phyloP scores from a whole-genome alignment of 768 basidiomycete species.

The Chlorophyllum brunneum region DNA sequence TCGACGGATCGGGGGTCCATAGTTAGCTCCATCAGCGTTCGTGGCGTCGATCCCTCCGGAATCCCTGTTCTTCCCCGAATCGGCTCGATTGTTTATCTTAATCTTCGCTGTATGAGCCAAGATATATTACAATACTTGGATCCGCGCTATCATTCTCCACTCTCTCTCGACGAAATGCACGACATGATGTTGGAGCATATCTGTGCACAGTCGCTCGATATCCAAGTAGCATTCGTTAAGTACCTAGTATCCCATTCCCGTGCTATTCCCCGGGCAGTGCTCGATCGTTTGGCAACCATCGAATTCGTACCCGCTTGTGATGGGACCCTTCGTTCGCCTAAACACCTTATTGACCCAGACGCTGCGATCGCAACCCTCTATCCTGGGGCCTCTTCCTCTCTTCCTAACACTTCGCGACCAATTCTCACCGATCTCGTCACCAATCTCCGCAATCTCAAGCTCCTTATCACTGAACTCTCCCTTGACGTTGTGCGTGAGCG shows the following conservation, averaged over 20 bases:
- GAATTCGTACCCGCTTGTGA: constrained; percentile 25
- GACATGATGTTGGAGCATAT: constrained; percentile 3
- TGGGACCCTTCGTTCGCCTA: constrained; percentile 20
- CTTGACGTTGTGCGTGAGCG: constrained; percentile 30
- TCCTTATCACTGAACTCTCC: constrained; percentile 29
- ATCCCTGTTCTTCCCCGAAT: constrained; percentile 3
- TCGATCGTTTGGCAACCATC: constrained; percentile 20
- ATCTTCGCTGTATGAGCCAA: neutral
- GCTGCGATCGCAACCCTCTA: constrained; percentile 28
- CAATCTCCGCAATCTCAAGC: constrained; percentile 18
- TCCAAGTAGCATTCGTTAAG: constrained; percentile 7
- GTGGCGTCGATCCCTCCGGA: neutral
- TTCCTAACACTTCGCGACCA: constrained; percentile 12
- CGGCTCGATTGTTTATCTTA: neutral
- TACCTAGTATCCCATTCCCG: constrained; percentile 18
- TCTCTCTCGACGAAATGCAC: constrained; percentile 10
- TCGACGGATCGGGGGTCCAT: neutral
- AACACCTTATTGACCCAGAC: constrained; percentile 27
- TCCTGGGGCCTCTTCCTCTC: constrained; percentile 10
- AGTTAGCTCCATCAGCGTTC: neutral
- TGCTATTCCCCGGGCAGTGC: constrained; percentile 23
- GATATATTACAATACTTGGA: constrained; percentile 16
- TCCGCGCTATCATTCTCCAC: constrained; percentile 16
- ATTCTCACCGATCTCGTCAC: constrained; percentile 15
- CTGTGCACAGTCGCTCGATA: constrained; percentile 8